A percentile compares a stretch with the other conserved stretches of the same genome.
Conservation (phyloP, 805 yeast genomes). For the Myxozyma udenii region DNA sequence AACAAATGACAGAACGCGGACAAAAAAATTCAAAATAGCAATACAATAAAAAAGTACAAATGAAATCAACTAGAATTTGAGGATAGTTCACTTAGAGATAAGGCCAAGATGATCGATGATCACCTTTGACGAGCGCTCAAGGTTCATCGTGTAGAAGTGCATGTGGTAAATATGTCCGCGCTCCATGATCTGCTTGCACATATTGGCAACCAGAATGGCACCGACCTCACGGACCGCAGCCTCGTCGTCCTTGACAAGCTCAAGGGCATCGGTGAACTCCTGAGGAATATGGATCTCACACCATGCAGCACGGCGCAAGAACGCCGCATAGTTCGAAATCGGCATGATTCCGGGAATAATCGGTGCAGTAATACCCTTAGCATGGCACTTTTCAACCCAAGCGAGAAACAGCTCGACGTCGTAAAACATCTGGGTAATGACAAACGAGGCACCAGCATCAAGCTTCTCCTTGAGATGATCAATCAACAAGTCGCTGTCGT, state of each 20-base stretch:
- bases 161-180: constrained; percentile 76
- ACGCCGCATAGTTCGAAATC: constrained; percentile 89
- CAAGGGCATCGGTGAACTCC: constrained; percentile 63
- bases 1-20: neutral
- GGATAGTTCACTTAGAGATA: constrained; percentile 38
- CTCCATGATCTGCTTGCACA: constrained; percentile 72
- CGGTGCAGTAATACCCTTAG: constrained; percentile 73
- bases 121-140: constrained; percentile 88
- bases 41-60: neutral
- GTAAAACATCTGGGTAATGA: constrained; percentile 95
- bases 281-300: constrained; percentile 79
- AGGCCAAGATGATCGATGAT: constrained; percentile 71
- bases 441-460: constrained; percentile 91
- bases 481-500: constrained; percentile 51
- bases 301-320: constrained; percentile 92
- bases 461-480: constrained; percentile 76
- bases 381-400: constrained; percentile 76
- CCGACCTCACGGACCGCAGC: constrained; percentile 82
- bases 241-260: constrained; percentile 87
- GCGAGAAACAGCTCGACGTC: constrained; percentile 78
- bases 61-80: too few relatives aligned
- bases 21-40: constrained; percentile 1
- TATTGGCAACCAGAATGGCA: constrained; percentile 71
- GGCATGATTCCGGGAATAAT: constrained; percentile 99
- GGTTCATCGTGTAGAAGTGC: constrained; percentile 96